Base-by-base conservation (phyloP, 1,284 basidiomycete species). In the Cerrena zonata region DNA sequence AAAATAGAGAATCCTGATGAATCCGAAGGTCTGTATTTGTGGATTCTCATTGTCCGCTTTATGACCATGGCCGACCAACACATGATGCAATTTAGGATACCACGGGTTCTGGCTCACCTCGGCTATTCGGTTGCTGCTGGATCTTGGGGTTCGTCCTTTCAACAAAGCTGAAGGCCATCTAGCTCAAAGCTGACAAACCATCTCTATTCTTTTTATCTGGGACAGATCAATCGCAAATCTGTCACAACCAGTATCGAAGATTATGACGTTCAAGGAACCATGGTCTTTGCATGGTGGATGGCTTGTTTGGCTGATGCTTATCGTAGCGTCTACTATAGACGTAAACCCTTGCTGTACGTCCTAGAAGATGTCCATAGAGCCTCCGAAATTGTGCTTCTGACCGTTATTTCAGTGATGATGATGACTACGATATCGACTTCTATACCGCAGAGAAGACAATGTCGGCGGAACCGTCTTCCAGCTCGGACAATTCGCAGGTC, bases 261-360 rank as follows among this genome's bases (percentile, higher is more conserved):
- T 62, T 73, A 79, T 24, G 87, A 89, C 58, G 79, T 74, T 44
- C 79, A 84, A 49, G 84, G 86, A 21, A 88, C 84, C 2, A 86
- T 90, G 82, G 84, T 89, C 41, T 91, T 89, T 63, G 84, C 90
- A 1, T 94, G 91, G 89, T 85, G 82, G 80, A 73, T 80, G 66
- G 77, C 80, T 15, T 80, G 77, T 61, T 61, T 84, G 26, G 69
- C 73, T 2, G 85, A 87, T 53, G 78, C 80, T 1, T 80, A 78
- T 57, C 72, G 76, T 34, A 70, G 80, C 1, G 74, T 77, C 37
- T 84, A 81, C 64, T 80, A 82, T 64, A 74, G 82, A 36, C 70
- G 79, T 34, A 80, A 80, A 63, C 81, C 82, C 2, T 65, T 73
- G 58, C 65, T 84, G 84, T 90, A 52, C 76, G 88, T 65, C 66